phyloP scores from a whole-genome alignment of 805 yeast genomes.

The Starmerella kuoi region DNA sequence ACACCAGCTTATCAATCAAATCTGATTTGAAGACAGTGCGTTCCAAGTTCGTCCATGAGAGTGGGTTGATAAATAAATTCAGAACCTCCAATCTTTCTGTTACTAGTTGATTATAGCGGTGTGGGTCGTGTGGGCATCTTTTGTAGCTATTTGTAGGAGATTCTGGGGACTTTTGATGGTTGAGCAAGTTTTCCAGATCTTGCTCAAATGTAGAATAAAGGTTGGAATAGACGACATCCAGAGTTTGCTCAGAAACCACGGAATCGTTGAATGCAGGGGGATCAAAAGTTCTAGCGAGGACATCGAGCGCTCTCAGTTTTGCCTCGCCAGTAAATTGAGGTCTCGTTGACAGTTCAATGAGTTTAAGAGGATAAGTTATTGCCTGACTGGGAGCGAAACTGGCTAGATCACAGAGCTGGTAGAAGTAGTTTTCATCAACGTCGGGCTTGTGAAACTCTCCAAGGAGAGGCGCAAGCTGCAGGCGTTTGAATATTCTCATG shows the following conservation, averaged over 20 bases:
- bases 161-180: not conserved
- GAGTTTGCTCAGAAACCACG: not conserved
- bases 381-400: slow-evolving; percentile 1
- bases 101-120: not conserved
- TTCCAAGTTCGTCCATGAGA: not conserved
- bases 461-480: slow-evolving; percentile 6
- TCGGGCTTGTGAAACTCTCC: not conserved
- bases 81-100: not conserved
- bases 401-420: slow-evolving; percentile 6
- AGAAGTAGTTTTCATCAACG: not conserved
- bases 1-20: not conserved
- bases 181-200: not conserved
- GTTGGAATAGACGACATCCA: not conserved
- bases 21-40: not conserved
- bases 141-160: not conserved
- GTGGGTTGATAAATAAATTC: not conserved
- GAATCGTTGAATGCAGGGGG: not conserved
- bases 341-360: not conserved
- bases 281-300: not conserved
- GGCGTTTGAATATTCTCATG: not conserved
- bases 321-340: not conserved
- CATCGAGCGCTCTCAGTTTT: not conserved
- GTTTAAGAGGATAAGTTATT: not conserved
- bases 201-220: not conserved
- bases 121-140: not conserved